Base-by-base conservation (phyloP, 2,329 filamentous ascomycete species). In the Paecilomyces dactylethromorphus region DNA sequence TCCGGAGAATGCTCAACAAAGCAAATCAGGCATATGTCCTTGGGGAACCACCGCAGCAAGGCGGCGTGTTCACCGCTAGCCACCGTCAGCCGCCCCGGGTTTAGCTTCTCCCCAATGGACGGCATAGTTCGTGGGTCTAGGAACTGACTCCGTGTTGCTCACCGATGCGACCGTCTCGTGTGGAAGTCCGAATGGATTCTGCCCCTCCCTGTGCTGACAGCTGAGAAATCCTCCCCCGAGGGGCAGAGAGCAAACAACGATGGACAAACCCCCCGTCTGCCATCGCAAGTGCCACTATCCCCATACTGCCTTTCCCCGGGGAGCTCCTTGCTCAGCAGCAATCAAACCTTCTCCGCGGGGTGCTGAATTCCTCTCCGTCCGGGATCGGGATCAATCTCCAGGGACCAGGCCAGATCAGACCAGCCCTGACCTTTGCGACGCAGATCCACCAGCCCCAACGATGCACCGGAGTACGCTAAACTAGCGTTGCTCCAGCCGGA, bases 91-190 rank as follows among this genome's bases (percentile, higher is more conserved):
- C 50, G 50, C 15, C 56, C 45, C 22, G 24, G 53, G 63, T 56
- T 55, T 64, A 63, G 63, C 29, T 24, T 29, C n/a, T 59, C 63
- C 63, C 63, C 63, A 64, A 64, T 64, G 61, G 39, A 56, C 35
- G 57, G 55, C 54, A 52, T 13, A 5, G 11, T n/a, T 52, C 49
- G 21, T 15, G 49, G 21, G 45, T n/a, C n/a, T 18, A 6, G n/a
- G 11, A 26, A 29, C 4, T 29, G 24, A 26, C 24, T 26, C 24
- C 24, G 26, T 29, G 15, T 45, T 45, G 35, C 35, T 45, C 35
- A 45, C 35, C 35, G 35, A 45, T 45, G 35, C 15, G 35, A 15
- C 35, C 35, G 35, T 39, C 35, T 13, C 13, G n/a, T 45, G 10
- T n/a, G n/a, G n/a, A 39, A n/a, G n/a, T 45, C n/a, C 4, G 35